Conservation (phyloP, 202 grass and related monocot species). For the Zoysia matrella region DNA sequence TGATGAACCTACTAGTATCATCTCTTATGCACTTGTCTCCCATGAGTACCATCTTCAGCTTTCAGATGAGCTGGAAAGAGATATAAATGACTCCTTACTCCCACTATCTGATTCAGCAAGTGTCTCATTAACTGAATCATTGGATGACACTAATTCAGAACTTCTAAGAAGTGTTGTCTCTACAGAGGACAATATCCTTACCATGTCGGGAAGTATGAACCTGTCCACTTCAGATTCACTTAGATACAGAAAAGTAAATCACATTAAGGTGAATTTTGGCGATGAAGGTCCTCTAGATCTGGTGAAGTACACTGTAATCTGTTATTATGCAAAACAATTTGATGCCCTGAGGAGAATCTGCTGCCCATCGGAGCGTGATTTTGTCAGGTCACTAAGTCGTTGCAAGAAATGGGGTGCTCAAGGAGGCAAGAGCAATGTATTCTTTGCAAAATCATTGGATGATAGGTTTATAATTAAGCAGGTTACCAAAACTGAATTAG, state of each 20-base stretch:
- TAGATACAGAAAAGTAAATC: constrained; percentile 61
- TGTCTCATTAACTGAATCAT: constrained; percentile 55
- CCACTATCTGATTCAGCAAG: constrained; percentile 54
- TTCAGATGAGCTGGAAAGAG: constrained; percentile 71
- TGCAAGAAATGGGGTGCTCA: constrained; percentile 99
- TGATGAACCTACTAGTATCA: constrained; percentile 92
- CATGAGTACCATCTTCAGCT: constrained; percentile 86
- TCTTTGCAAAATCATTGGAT: constrained; percentile 99
- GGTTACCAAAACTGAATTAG: constrained; percentile 93
- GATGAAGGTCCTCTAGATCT: constrained; percentile 77
- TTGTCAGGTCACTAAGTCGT: constrained; percentile 90
- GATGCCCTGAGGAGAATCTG: constrained; percentile 84
- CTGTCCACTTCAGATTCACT: constrained; percentile 55
- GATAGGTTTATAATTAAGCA: constrained; percentile 97
- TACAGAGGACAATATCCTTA: constrained; percentile 54
- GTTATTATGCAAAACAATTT: constrained; percentile 91
- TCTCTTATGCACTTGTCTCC: constrained; percentile 84
- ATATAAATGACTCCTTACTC: constrained; percentile 46
- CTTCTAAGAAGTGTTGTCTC: constrained; percentile 63
- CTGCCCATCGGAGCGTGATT: constrained; percentile 93
- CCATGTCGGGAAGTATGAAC: constrained; percentile 61
- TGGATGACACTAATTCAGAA: constrained; percentile 66
- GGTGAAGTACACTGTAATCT: constrained; percentile 84
- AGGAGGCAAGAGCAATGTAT: constrained; percentile 99
- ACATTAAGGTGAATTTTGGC: constrained; percentile 85